Evolutionary conservation across 78 protist genomes (phyloP).

Genomic region (Polysphondylium violaceum): DNA sequence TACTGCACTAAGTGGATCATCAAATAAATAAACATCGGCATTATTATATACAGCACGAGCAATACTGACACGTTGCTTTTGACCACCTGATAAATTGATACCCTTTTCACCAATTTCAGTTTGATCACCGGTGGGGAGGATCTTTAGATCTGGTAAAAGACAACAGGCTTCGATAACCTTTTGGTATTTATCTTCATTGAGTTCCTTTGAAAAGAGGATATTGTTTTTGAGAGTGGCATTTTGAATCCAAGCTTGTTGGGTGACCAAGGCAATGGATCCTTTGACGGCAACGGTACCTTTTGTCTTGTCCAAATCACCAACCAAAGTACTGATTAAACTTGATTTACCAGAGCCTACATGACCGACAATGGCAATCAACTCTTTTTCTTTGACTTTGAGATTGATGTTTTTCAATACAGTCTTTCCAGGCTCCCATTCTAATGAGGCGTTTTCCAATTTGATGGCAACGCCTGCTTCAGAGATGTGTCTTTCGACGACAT

Average conservation of each 20-base stretch:
- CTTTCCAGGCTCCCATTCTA: slow-evolving; percentile 75
- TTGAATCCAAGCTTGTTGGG: slow-evolving; percentile 96
- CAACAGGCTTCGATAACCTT: slow-evolving; percentile 87
- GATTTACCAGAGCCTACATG: slow-evolving; percentile 95
- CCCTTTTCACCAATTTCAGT: slow-evolving; percentile 96
- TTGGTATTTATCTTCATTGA: slow-evolving; percentile 80
- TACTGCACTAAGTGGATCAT: slow-evolving; percentile 91
- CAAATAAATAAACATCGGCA: slow-evolving; percentile 90
- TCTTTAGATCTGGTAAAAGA: slow-evolving; percentile 85
- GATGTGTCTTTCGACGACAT: slow-evolving; percentile 27
- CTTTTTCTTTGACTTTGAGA: slow-evolving; percentile 45
- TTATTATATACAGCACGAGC: slow-evolving; percentile 96
- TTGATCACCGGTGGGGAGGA: slow-evolving; percentile 90
- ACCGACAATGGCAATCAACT: slow-evolving; percentile 89
- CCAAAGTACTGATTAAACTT: slow-evolving; percentile 81
- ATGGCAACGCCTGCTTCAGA: slow-evolving; percentile 5
- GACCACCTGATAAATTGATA: slow-evolving; percentile 97
- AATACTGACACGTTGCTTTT: slow-evolving; percentile 96
- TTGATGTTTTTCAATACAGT: slow-evolving; percentile 26
- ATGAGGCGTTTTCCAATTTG: slow-evolving; percentile 13
- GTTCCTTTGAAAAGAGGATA: slow-evolving; percentile 92
- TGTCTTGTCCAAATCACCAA: slow-evolving; percentile 86
- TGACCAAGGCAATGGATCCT: slow-evolving; percentile 86
- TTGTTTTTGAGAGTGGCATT: slow-evolving; percentile 95
- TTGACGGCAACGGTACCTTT: slow-evolving; percentile 61